A percentile compares a stretch with the other conserved stretches of the same genome.
Conservation (phyloP, 208 protist genomes). For the Trypanosoma melophagium region DNA sequence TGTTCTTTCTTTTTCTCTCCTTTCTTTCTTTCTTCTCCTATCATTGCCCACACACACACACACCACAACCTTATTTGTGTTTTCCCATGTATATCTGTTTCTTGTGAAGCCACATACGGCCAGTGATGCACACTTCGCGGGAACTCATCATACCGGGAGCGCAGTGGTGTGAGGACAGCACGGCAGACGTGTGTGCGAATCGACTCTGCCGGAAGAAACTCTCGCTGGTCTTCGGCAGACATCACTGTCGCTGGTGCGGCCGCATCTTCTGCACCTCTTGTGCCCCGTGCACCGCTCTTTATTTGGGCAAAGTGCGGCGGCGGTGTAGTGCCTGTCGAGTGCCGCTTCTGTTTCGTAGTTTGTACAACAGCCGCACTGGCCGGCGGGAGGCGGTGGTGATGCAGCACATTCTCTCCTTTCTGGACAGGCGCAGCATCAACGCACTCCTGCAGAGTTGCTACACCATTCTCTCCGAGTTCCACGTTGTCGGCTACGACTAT, state of each 20-base stretch:
- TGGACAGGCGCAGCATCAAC: constrained; percentile 39
- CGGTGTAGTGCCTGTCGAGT: constrained; percentile 67
- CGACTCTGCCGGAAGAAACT: constrained; percentile 37
- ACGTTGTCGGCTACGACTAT: constrained; percentile 44
- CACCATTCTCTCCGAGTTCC: constrained; percentile 48
- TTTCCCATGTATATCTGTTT: too few relatives aligned
- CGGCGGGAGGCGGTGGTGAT: constrained; percentile 36
- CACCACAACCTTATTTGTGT: too few relatives aligned
- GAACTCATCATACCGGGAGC: constrained; percentile 40
- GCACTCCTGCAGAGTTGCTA: constrained; percentile 69
- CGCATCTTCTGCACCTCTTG: constrained; percentile 72
- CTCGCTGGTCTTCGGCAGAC: constrained; percentile 37
- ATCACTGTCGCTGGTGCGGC: constrained; percentile 86
- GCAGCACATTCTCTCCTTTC: constrained; percentile 53
- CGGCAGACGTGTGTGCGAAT: constrained; percentile 19
- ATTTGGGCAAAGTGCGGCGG: constrained; percentile 26
- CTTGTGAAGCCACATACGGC: neutral
- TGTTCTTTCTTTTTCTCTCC: neutral
- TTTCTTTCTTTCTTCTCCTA: constrained; percentile 5
- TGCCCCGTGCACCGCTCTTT: constrained; percentile 30
- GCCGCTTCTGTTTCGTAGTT: constrained; percentile 55
- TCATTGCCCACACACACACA: constrained; percentile 1
- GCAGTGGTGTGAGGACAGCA: constrained; percentile 46
- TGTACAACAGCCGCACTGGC: constrained; percentile 31
- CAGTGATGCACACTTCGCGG: constrained; percentile 1